Base-by-base conservation (phyloP, 1,284 basidiomycete species). In the Microbotryomycetes sp. region DNA sequence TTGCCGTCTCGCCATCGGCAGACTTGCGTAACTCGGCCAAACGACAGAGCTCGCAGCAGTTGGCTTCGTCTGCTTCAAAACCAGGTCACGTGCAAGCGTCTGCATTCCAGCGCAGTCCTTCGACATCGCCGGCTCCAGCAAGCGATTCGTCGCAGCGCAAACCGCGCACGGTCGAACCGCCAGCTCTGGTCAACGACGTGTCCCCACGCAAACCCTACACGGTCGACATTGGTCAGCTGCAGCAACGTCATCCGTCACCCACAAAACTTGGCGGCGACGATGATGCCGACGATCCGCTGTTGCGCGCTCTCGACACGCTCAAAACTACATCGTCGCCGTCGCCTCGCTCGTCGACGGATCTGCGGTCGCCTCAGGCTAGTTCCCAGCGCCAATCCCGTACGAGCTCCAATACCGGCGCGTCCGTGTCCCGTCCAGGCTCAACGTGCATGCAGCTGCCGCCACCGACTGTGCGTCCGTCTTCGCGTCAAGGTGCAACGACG, bases 221-320 rank as follows among this genome's bases (percentile, higher is more conserved):
- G 35, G 35, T 41, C 35, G 35, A 41, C 35, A 41, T 41, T 41
- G 35, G 11, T 41, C 35, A 41, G 35, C 35, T 41, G 35, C 35
- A 41, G 35, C 35, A 41, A 41, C 35, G 18, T 11, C 35, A 18
- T 11, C 18, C 18, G 35, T 41, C 35, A 41, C 35, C 35, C 18
- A 41, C 35, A 41, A 41, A 41, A 41, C 18, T 41, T 18, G 35
- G 11, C 35, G 13, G 1, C 15, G 56, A 55, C 5, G 62, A 64
- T 23, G 65, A 61, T 23, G 59, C 61, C 29, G 52, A 68, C 45
- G 66, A 68, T 41, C 66, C 66, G 3, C 56, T 68, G 3, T 21
- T 60, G 1, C 45, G 57, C 26, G 66, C 66, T 23, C 31, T 68
- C 4, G 61, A 54, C 26, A 52, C 52, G 13, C 31, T 68, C 7